Conservation (phyloP, 345 rosid species). For the Salix caprea region DNA sequence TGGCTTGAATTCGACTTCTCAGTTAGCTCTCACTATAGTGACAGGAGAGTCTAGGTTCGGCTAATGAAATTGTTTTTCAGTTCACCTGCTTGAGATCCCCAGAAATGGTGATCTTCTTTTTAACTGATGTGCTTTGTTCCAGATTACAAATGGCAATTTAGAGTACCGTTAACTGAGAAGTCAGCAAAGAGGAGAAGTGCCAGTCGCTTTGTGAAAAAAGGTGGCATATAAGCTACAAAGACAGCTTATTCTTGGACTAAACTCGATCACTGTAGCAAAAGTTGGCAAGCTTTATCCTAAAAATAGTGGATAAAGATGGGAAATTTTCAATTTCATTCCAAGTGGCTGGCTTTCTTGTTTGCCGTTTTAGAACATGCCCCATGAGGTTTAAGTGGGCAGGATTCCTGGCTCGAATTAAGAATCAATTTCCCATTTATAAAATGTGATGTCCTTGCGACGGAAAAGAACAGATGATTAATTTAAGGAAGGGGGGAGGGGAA, state of each 20-base stretch:
- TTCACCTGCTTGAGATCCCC: not conserved
- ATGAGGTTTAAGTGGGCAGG: constrained; percentile 45
- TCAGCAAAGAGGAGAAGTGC: not conserved
- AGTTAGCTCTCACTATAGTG: not conserved
- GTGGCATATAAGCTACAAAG: not conserved
- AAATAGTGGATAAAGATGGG: constrained; percentile 8
- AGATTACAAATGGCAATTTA: not conserved
- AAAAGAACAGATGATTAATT: not conserved
- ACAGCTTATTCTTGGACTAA: not conserved
- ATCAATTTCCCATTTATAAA: constrained; percentile 23
- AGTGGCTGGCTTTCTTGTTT: constrained; percentile 29
- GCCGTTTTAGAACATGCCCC: constrained; percentile 32
- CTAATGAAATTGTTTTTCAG: not conserved
- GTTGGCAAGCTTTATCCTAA: constrained; percentile 25
- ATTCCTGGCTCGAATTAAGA: constrained; percentile 42
- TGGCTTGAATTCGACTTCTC: not conserved
- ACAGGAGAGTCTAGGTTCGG: not conserved
- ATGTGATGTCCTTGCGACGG: constrained; percentile 16
- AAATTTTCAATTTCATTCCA: not conserved
- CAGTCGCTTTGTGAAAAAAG: not conserved
- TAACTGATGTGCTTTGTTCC: not conserved
- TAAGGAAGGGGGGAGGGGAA: not conserved
- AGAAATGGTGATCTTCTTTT: not conserved
- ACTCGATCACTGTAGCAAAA: constrained; percentile 10
- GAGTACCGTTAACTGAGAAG: not conserved